Conservation (phyloP, 768 basidiomycete genomes). For the Hericium rajendrae region DNA sequence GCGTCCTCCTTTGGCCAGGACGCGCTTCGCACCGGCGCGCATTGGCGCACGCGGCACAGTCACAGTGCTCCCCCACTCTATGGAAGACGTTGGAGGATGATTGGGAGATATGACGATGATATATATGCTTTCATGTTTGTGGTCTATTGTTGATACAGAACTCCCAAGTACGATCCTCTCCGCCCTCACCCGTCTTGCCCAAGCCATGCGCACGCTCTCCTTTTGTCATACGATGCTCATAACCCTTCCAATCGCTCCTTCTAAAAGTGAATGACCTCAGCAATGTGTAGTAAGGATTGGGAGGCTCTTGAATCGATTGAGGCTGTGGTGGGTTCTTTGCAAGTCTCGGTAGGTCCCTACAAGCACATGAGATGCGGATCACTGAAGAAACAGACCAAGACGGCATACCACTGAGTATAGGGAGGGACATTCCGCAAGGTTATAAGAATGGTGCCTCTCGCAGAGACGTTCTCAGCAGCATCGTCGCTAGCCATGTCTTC, state of each 20-base stretch:
- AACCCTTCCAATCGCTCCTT: conserved; percentile 65
- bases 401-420: conserved; percentile 71
- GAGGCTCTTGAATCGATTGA: conserved; percentile 30
- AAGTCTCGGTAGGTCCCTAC: conserved; percentile 67
- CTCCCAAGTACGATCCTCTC: conserved; percentile 84
- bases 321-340: conserved; percentile 65
- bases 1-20: not conserved
- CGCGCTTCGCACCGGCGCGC: not conserved
- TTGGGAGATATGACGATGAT: not conserved
- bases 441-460: conserved; percentile 70
- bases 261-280: conserved; percentile 77
- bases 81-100: no score
- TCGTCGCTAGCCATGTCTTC: conserved; percentile 29
- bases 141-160: conserved; percentile 41
- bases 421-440: conserved; percentile 82
- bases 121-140: not conserved
- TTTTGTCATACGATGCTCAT: conserved; percentile 91
- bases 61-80: not conserved
- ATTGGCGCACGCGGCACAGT: not conserved
- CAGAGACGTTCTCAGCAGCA: conserved; percentile 19
- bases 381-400: no score
- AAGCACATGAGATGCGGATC: no score
- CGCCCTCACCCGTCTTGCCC: conserved; percentile 60
- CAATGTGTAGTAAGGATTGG: conserved; percentile 61
- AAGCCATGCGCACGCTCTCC: conserved; percentile 64